Conservation (phyloP, 108 stramenopile genomes). For the Cyclotella distinguenda region DNA sequence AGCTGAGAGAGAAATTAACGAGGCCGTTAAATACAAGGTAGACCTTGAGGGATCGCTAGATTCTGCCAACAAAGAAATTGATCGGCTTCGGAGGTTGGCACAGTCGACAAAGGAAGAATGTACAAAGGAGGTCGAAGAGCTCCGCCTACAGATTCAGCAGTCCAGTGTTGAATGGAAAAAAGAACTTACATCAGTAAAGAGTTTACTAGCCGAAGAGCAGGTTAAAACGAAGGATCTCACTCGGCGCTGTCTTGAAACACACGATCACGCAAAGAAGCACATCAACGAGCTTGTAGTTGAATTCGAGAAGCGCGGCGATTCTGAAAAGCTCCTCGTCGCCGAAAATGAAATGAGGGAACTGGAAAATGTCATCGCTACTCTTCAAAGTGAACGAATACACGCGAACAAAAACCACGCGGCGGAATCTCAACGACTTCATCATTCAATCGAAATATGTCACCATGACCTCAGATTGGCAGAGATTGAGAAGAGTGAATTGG, state of each 20-base stretch:
- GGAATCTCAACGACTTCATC: constrained; percentile 29
- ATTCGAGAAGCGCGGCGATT: constrained; percentile 15
- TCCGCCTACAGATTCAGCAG: background rate
- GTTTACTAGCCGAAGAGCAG: constrained; percentile 20
- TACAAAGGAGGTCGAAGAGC: constrained; percentile 1
- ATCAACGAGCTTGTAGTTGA: constrained; percentile 27
- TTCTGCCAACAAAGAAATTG: constrained; percentile 7
- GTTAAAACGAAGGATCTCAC: constrained; percentile 16
- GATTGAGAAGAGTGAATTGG: constrained; percentile 17
- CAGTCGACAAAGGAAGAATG: constrained; percentile 3
- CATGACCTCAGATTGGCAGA: constrained; percentile 17
- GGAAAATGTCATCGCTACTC: constrained; percentile 17
- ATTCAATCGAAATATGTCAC: constrained; percentile 34
- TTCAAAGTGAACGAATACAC: constrained; percentile 24
- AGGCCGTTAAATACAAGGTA: background rate
- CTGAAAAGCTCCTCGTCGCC: constrained; percentile 30
- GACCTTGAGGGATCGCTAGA: constrained; percentile 16
- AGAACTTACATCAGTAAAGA: constrained; percentile 12
- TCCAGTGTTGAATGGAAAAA: constrained; percentile 5
- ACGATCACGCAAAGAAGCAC: constrained; percentile 21
- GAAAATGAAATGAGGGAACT: constrained; percentile 20
- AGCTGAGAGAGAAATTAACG: constrained; percentile 11
- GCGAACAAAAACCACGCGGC: constrained; percentile 1
- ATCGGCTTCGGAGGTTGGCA: constrained; percentile 1
- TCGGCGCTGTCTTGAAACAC: constrained; percentile 21